A percentile compares a stretch with the other conserved stretches of the same genome.
Evolutionary conservation across 768 basidiomycete species (phyloP).

Genomic region (Rhodosporidiobolus odoratus): DNA sequence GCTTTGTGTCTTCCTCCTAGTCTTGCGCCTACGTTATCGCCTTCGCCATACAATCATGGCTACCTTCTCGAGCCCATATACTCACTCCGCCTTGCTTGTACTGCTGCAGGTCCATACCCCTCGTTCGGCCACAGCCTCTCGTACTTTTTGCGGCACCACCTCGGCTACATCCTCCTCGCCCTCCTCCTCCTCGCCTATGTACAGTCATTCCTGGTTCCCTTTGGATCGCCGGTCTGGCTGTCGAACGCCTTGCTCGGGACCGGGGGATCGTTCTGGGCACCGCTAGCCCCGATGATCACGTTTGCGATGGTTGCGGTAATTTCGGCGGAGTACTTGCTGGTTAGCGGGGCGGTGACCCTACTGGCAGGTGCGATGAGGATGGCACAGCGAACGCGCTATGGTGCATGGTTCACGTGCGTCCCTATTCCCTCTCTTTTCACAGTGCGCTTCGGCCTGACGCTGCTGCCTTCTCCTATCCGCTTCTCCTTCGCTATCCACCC

Average conservation of each 20-base stretch:
- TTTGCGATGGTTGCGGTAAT: slow-evolving; percentile 13
- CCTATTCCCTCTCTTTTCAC: background rate
- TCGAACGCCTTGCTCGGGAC: slow-evolving; percentile 30
- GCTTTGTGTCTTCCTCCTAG: background rate
- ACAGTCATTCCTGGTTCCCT: slow-evolving; percentile 17
- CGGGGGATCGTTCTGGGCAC: slow-evolving; percentile 12
- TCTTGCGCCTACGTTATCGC: no score
- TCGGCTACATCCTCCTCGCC: slow-evolving; percentile 51
- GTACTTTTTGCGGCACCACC: slow-evolving; percentile 4
- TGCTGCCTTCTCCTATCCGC: background rate
- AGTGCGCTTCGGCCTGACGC: background rate
- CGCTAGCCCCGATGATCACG: background rate
- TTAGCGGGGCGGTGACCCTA: background rate
- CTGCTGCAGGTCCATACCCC: slow-evolving; percentile 22
- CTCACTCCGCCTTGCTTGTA: slow-evolving; percentile 4
- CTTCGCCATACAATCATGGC: no score
- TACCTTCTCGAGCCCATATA: background rate
- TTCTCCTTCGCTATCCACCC: no score
- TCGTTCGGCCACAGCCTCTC: slow-evolving; percentile 29
- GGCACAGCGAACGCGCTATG: background rate
- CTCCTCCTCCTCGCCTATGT: slow-evolving; percentile 44
- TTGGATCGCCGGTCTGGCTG: slow-evolving; percentile 21
- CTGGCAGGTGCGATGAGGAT: background rate
- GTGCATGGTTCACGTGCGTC: background rate
- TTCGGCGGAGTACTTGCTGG: slow-evolving; percentile 2